A percentile compares a stretch with the other conserved stretches of the same genome.
Conservation (phyloP, 768 basidiomycete genomes). For the Kwoniella sp. region DNA sequence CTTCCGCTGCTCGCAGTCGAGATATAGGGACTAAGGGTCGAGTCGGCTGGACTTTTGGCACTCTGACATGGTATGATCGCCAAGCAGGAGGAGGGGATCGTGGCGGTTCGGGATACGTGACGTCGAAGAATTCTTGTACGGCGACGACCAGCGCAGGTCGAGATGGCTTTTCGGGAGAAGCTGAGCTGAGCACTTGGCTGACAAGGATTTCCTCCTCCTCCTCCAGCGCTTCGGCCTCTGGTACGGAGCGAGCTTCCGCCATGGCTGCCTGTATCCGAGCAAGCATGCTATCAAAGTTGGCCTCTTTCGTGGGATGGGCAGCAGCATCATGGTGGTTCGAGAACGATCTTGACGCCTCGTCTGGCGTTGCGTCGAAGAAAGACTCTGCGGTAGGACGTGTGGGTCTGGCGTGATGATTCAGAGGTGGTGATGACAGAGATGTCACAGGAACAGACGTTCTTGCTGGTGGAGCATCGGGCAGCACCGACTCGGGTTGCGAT, state of each 20-base stretch:
- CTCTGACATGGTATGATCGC: slow-evolving; percentile 51
- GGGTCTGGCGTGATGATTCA: neutral
- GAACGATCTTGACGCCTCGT: neutral
- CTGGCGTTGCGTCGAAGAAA: slow-evolving; percentile 20
- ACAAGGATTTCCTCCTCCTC: neutral
- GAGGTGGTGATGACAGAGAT: neutral
- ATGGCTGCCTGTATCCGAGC: slow-evolving; percentile 55
- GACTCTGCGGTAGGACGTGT: slow-evolving; percentile 34
- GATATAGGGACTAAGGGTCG: slow-evolving; percentile 18
- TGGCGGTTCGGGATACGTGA: slow-evolving; percentile 47
- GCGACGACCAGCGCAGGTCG: slow-evolving; percentile 1
- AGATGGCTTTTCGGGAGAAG: slow-evolving; percentile 1
- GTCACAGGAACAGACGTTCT: neutral
- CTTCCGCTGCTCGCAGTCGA: slow-evolving; percentile 25
- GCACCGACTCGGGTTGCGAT: neutral
- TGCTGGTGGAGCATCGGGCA: neutral
- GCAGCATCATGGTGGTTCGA: neutral
- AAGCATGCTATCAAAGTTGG: slow-evolving; percentile 51
- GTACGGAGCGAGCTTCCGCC: slow-evolving; percentile 27
- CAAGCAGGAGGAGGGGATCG: slow-evolving; percentile 56
- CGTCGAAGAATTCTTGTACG: slow-evolving; percentile 38
- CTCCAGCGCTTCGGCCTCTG: neutral
- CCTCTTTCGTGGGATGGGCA: slow-evolving; percentile 25
- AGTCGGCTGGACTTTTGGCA: slow-evolving; percentile 37
- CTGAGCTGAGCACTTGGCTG: slow-evolving; percentile 4